Conservation (phyloP, 2,329 filamentous ascomycete species). For the Penicillium brasilianum region DNA sequence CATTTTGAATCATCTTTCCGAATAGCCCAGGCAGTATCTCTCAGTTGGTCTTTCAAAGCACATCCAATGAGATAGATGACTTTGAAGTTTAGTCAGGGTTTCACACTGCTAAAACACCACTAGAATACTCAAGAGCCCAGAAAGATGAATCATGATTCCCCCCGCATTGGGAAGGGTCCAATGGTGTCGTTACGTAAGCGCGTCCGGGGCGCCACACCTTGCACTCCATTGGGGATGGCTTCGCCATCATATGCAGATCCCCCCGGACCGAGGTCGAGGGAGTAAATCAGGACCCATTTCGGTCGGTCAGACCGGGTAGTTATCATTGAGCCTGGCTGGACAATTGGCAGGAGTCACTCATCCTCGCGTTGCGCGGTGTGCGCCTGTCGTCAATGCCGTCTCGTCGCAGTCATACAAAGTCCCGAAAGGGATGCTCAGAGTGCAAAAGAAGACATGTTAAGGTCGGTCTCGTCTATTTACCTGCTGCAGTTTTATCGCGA, state of each 20-base stretch:
- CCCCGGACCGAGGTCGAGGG: constrained; percentile 10
- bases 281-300: background rate
- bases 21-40: too few relatives aligned
- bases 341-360: background rate
- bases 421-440: constrained; percentile 46
- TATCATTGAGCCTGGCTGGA: background rate
- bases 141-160: too few relatives aligned
- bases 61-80: too few relatives aligned
- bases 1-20: too few relatives aligned
- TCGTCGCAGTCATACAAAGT: constrained; percentile 46
- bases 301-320: background rate
- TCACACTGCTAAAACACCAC: too few relatives aligned
- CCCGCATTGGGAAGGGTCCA: background rate
- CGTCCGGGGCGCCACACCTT: background rate
- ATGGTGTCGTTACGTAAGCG: constrained; percentile 4
- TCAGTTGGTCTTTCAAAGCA: too few relatives aligned
- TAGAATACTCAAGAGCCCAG: too few relatives aligned
- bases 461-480: constrained; percentile 29
- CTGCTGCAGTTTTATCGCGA: background rate
- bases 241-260: constrained; percentile 13
- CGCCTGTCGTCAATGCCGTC: constrained; percentile 32
- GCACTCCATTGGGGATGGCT: background rate
- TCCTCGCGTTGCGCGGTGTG: background rate
- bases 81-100: too few relatives aligned
- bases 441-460: constrained; percentile 49